Base-by-base conservation (phyloP, 2,329 filamentous ascomycete genomes). In the Aspergillus puulaauensis region DNA sequence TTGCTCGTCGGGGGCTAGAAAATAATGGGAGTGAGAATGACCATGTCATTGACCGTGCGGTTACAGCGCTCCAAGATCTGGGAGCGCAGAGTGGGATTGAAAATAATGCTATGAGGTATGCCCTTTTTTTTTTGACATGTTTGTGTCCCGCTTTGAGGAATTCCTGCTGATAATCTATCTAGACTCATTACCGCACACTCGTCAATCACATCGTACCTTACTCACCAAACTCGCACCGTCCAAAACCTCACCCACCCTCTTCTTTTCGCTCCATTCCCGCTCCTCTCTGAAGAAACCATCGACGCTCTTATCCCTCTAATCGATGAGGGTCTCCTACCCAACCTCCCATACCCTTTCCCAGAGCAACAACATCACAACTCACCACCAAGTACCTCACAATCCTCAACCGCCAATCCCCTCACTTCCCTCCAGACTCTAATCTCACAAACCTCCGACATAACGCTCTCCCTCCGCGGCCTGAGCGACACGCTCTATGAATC, bases 401-500 rank as follows among this genome's bases (percentile, higher is more conserved):
- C 67, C 17, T 56, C 69, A 27, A 44, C 66, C 27, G 56, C 67
- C n/a, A 73, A 77, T 52, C 88, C 61, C 69, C 83, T 89, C 64
- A 81, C 82, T 64, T 90, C 89, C 9, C 77, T 93, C 46, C 82
- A 86, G 57, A 82, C 85, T 21, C 81, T 93, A 52, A 87, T 91
- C 70, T 81, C 84, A 6, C 81, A 90, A 62, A 93, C 90, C 0
- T 80, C 84, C 24, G 89, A 92, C 61, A 79, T 93, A 27, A 85
- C 93, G 8, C 85, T 91, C 67, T 90, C 91, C 6, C 83, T 99
- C 47, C 91, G 91, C 66, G 89, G 91, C 64, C 81, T 99, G 4
- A 91, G 90, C 6, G 95, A 99, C 72, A 93, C 91, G 3, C 81
- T 99, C 35, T 93, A 98, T 75, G 96, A 98, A 88, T 92, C 90